Base-by-base conservation (phyloP, 2,329 filamentous ascomycete genomes). In the Gnomoniopsis smithogilvyi region DNA sequence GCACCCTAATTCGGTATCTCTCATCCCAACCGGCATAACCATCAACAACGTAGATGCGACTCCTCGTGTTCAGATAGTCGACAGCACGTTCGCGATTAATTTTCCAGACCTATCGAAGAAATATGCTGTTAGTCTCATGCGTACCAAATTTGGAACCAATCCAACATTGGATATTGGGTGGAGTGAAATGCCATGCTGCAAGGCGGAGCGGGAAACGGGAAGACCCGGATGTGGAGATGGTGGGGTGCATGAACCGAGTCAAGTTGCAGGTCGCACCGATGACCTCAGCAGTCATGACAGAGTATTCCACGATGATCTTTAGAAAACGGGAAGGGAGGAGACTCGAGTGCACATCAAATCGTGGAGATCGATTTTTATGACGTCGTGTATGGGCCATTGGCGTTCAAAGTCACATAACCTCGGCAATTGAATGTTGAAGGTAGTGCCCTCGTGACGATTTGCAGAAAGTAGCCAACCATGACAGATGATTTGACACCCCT, bases 11-110 rank as follows among this genome's bases (percentile, higher is more conserved):
- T 67, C 93, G 86, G 84, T 99, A 99, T 76, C 95, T 93, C 82
- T 96, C 89, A 70, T 99, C 95, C 95, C 95, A 99, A 75, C 95
- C 95, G 67, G 95, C 95, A 74, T 89, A 99, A 66, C 95, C 95
- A 75, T 99, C 95, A 66, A 99, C 84, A 66, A 99, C 95, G 77
- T 99, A 99, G 81, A 99, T 98, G 72, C 95, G 92, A 76, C 96
- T 96, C 71, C 95, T 87, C 65, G 95, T 99, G 86, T 99, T 99
- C 69, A 99, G 88, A 81, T 99, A 99, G 81, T 99, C 95, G 75
- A 99, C 87, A 63, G 95, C 95, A 81, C 95, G 93, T 78, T 99
- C 95, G 69, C 95, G 89, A 87, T 99, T 99, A 81, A 99, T 99
- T 72, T 92, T 92, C 95, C 95, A 99, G 76, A 98, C 94, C 95